Evolutionary conservation across 2,329 filamentous ascomycete genomes (phyloP).

Genomic region (Cladosporium sp.): DNA sequence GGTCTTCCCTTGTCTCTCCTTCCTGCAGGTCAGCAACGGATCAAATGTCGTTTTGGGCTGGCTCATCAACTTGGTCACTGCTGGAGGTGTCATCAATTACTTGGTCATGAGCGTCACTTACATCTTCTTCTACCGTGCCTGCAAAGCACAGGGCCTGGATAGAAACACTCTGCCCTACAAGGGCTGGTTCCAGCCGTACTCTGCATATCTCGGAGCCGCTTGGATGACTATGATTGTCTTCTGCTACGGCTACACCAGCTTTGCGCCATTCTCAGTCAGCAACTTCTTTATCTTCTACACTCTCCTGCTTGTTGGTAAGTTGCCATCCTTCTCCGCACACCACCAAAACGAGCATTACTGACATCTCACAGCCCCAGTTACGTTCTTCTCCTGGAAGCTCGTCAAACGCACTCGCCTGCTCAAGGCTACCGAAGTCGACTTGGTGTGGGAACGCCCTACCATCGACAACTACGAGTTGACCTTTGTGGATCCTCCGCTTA

Average conservation of each 20-base stretch:
- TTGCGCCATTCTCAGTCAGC: conserved; percentile 47
- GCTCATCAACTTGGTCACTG: conserved; percentile 58
- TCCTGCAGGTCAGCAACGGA: conserved; percentile 35
- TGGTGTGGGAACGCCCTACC: conserved; percentile 63
- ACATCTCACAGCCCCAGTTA: conserved; percentile 40
- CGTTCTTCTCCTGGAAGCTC: conserved; percentile 64
- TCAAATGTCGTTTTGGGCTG: conserved; percentile 37
- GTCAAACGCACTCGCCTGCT: conserved; percentile 60
- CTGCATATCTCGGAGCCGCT: conserved; percentile 35
- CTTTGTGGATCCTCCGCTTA: conserved; percentile 49
- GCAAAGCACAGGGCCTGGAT: conserved; percentile 52
- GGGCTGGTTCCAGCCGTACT: conserved; percentile 58
- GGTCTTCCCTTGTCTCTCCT: conserved; percentile 38
- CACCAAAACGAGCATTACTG: not conserved
- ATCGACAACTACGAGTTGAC: conserved; percentile 60
- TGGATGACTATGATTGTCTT: conserved; percentile 40
- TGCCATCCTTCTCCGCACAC: not conserved
- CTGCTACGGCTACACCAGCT: conserved; percentile 58
- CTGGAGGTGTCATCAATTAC: conserved; percentile 62
- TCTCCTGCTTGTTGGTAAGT: conserved; percentile 28
- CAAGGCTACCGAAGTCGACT: conserved; percentile 55
- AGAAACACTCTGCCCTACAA: conserved; percentile 58
- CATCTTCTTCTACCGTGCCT: conserved; percentile 58
- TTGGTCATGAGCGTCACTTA: conserved; percentile 61
- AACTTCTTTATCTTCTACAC: conserved; percentile 54